Base-by-base conservation (phyloP, 2,329 filamentous ascomycete species). In the Allantophomopsis lycopodina region DNA sequence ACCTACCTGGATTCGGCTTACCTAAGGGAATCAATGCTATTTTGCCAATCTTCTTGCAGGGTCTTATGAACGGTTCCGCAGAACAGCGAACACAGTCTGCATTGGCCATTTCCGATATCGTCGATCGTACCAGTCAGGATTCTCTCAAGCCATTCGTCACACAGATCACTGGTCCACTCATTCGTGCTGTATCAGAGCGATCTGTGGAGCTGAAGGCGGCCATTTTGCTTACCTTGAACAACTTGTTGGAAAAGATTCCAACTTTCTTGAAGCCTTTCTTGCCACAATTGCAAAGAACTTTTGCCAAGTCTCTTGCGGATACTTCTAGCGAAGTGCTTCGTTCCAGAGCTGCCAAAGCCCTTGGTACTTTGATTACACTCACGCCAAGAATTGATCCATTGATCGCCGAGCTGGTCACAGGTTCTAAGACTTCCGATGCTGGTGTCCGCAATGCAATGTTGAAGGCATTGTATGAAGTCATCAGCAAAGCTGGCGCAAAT, bases 21-120 rank as follows among this genome's bases (percentile, higher is more conserved):
- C 91, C 89, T 2, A 98, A 96, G 73, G 93, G 93, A 45, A 94
- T 98, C 68, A 94, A 87, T 55, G 88, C 91, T 46, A 80, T 98
- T 47, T 64, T 98, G 44, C 91, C 93, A 2, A 96, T 98, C 48
- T 96, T 98, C 73, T 62, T 96, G 55, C 93, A 98, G 57, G 91
- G 91, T 61, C 71, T 98, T 48, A 94, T 98, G 81, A 96, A 98
- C 53, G 93, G 91, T 42, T 88, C 83, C 31, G 68, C 83, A 13
- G 91, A 98, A 5, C 91, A 98, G 64, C 76, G 88, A 57, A 91
- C 86, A 18, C 84, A 93, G 57, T 79, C 91, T 42, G 91, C 93
- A 35, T 69, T 96, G 46, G 91, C 85, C 41, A 93, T 98, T 50
- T 94, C 88, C 2, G 93, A 98, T 56, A 83, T 98, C 48, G 82